Conservation (phyloP, 345 rosid genomes). For the Pelargonium nanum region DNA sequence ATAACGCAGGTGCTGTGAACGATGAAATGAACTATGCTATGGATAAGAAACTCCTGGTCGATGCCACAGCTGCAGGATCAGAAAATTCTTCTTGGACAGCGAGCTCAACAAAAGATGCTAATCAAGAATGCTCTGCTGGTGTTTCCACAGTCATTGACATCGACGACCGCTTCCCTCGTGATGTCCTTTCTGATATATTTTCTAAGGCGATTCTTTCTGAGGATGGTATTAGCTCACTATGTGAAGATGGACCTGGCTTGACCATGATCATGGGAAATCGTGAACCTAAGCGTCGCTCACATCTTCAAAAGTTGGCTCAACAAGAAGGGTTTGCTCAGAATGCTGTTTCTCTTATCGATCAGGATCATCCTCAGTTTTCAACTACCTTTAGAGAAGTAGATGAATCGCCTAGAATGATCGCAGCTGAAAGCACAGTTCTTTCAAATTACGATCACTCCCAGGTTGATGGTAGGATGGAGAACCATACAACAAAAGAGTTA, state of each 20-base stretch:
- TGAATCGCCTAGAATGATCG: conserved; percentile 22
- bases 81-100: conserved; percentile 19
- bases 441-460: conserved; percentile 24
- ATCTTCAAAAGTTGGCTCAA: conserved; percentile 82
- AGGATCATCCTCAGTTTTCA: conserved; percentile 34
- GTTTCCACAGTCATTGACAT: conserved; percentile 62
- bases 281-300: conserved; percentile 78
- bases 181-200: conserved; percentile 69
- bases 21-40: too few relatives aligned
- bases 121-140: conserved; percentile 21
- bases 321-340: conserved; percentile 42
- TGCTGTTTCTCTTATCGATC: conserved; percentile 49
- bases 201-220: conserved; percentile 48
- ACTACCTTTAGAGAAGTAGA: conserved; percentile 20
- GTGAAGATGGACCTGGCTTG: conserved; percentile 50
- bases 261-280: conserved; percentile 64
- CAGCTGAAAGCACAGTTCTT: conserved; percentile 17
- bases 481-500: conserved; percentile 37
- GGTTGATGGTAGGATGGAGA: conserved; percentile 55
- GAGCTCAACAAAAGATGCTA: conserved; percentile 21
- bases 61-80: conserved; percentile 18
- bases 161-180: conserved; percentile 74
- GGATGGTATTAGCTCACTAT: conserved; percentile 28
- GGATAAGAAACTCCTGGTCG: conserved; percentile 11
- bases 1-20: conserved; percentile 18